These are phyloP conservation scores for Russula emetica DNA, from an alignment of 768 basidiomycete genomes.

Conservation along the genomic window DNA sequence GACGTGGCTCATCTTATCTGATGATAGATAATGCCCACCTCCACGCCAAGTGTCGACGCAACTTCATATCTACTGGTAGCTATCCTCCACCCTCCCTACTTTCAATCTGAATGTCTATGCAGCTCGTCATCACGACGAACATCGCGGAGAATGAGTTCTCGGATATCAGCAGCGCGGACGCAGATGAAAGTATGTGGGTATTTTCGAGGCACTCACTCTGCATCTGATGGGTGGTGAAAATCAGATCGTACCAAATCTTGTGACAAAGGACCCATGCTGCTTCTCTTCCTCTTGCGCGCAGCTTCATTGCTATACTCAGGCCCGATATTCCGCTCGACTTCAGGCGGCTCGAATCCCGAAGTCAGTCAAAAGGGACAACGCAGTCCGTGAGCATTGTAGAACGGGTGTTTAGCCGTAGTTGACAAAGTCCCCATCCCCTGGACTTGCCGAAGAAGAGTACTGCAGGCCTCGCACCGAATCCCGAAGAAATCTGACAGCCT, in stretches of 20 bases:
- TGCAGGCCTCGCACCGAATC: neutral
- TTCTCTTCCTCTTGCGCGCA: neutral
- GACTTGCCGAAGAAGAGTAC: neutral
- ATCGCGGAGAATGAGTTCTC: neutral
- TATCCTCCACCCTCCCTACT: neutral
- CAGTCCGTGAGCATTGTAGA: neutral
- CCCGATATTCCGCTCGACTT: neutral
- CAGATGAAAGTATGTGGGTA: neutral
- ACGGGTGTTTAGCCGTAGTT: neutral
- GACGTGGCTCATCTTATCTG: conserved; percentile 4
- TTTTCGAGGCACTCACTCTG: neutral
- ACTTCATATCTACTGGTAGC: neutral
- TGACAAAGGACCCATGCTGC: neutral
- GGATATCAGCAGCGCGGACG: neutral
- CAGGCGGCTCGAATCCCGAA: neutral
- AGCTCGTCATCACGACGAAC: neutral
- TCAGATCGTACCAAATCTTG: neutral
- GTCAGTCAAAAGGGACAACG: neutral
- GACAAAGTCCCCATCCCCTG: neutral
- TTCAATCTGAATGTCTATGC: neutral
- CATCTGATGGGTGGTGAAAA: neutral
- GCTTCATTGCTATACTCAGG: neutral
- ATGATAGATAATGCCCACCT: neutral
- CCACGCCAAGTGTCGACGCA: no score
- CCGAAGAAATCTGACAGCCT: neutral